Percentiles rank a stretch among this genome's conserved stretches.
phyloP scores from a whole-genome alignment of 2,329 filamentous ascomycete genomes.

The Beauveria brongniartii region DNA sequence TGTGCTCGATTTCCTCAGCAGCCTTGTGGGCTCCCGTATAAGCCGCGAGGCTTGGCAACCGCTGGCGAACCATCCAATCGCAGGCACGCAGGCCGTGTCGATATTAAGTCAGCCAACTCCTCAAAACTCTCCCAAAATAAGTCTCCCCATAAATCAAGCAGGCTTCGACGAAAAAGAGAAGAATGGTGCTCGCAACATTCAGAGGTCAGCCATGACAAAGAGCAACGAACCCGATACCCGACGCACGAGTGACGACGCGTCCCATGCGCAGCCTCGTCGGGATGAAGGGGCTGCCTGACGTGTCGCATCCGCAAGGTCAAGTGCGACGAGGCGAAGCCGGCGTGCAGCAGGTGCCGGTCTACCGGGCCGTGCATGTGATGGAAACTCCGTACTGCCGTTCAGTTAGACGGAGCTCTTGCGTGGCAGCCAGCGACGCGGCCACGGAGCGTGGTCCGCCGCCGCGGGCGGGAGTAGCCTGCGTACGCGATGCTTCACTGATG shows the following conservation, averaged over 20 bases:
- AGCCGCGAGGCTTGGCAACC: background rate
- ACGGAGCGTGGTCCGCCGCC: background rate
- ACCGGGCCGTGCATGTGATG: conserved; percentile 4
- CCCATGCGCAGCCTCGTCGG: background rate
- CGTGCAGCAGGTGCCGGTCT: background rate
- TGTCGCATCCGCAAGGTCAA: conserved; percentile 10
- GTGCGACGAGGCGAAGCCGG: background rate
- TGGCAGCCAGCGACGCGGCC: background rate
- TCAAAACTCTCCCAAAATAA: background rate
- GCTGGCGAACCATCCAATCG: background rate
- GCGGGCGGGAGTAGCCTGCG: background rate
- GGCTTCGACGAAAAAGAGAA: background rate
- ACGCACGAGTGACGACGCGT: background rate
- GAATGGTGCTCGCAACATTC: background rate
- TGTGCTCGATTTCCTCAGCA: background rate
- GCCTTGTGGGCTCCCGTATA: background rate
- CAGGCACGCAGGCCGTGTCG: background rate
- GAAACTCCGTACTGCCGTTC: background rate
- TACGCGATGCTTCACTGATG: background rate
- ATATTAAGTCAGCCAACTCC: background rate
- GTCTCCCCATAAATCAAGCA: too few species aligned
- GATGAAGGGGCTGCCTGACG: background rate
- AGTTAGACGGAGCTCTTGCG: background rate
- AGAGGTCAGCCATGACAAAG: background rate
- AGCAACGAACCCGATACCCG: background rate